Percentiles rank a stretch among this genome's conserved stretches.
Conservation (phyloP, 176 grass and related monocot genomes). For the Musa itinerans region DNA sequence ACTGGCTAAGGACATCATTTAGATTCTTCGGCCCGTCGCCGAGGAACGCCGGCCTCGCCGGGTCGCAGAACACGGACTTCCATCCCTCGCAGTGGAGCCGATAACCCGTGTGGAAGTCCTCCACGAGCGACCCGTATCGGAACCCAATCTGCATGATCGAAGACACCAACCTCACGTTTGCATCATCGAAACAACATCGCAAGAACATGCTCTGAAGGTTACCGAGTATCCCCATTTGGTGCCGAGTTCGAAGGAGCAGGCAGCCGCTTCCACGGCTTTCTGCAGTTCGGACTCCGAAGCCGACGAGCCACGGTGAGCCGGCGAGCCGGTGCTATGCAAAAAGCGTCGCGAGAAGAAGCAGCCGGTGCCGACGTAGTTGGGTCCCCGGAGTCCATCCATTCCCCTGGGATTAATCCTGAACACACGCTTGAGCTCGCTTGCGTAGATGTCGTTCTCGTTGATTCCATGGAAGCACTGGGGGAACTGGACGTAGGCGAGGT, state of each 20-base stretch:
- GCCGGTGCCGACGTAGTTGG: constrained; percentile 31
- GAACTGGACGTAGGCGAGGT: constrained; percentile 38
- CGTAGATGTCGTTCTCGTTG: constrained; percentile 29
- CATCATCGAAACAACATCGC: background rate
- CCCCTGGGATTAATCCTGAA: constrained; percentile 17
- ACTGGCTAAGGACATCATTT: background rate
- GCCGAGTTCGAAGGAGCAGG: constrained; percentile 21
- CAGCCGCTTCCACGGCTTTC: constrained; percentile 4
- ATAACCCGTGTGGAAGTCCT: constrained; percentile 37
- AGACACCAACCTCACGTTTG: background rate
- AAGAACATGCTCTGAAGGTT: background rate
- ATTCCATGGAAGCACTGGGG: constrained; percentile 35
- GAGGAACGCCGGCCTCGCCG: constrained; percentile 15
- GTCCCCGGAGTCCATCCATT: constrained; percentile 28
- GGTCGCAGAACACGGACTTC: constrained; percentile 30
- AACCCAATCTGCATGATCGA: constrained; percentile 26
- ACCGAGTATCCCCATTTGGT: constrained; percentile 37
- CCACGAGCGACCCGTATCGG: constrained; percentile 33
- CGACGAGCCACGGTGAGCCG: background rate
- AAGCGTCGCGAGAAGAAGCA: constrained; percentile 26
- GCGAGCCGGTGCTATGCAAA: background rate
- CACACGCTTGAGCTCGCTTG: background rate
- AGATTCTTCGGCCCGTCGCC: constrained; percentile 31
- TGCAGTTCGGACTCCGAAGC: background rate
- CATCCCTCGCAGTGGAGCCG: constrained; percentile 36